Evolutionary conservation across 371 early-diverging fungal genomes (phyloP), one percentile per base, ranked within the genome.

Genomic region (Mortierella sp.): DNA sequence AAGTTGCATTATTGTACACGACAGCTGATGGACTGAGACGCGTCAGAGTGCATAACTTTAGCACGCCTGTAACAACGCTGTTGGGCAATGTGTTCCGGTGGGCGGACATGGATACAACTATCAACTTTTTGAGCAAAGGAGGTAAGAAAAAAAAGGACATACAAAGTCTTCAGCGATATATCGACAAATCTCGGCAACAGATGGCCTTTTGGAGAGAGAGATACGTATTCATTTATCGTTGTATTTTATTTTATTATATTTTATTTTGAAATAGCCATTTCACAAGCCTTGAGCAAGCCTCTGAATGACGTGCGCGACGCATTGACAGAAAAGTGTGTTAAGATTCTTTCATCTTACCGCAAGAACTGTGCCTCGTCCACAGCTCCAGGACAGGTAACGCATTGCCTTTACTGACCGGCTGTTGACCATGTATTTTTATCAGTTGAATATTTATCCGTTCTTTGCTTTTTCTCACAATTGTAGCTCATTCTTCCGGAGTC

Each of bases 401-500:
- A 86, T 90, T 37, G 56, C 88, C 43, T 87, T 89, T 37, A 34
- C 90, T 90, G 59, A 79, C 84, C 1, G 87, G n/a, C n/a, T n/a
- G n/a, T n/a, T n/a, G n/a, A n/a, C n/a, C n/a, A n/a, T n/a, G n/a
- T n/a, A n/a, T n/a, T n/a, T n/a, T n/a, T n/a, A n/a, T n/a, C n/a
- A n/a, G n/a, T n/a, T n/a, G n/a, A n/a, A n/a, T n/a, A n/a, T n/a
- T n/a, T n/a, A n/a, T n/a, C 30, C 8, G 8, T 49, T 17, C 14
- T 3, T 34, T 21, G 12, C 27, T 2, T 47, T 43, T 34, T 32
- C n/a, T n/a, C n/a, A n/a, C n/a, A n/a, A n/a, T n/a, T n/a, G n/a
- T n/a, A 75, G 83, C 85, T 99, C 8, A 97, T 99, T 55, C 81
- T 99, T 49, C 99, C 99, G 8, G 99, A 99, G 72, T 89, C 95